A percentile compares a stretch with the other conserved stretches of the same genome.
Conservation (phyloP, 441 rosid species). For the Adansonia gregorii region DNA sequence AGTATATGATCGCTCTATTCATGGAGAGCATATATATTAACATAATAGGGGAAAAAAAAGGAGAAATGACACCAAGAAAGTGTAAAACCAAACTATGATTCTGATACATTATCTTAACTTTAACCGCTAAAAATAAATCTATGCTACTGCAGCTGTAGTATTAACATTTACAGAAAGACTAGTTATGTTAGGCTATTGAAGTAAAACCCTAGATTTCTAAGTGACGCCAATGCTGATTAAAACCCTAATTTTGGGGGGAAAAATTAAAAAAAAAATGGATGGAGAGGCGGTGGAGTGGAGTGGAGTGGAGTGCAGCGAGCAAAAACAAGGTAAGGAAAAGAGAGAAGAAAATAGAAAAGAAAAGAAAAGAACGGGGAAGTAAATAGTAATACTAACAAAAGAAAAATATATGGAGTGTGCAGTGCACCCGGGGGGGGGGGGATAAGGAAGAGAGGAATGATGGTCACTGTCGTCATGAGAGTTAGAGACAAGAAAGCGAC, state of each 20-base stretch:
- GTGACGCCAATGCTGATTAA: not conserved
- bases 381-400: not conserved
- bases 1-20: not conserved
- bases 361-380: not conserved
- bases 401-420: slow-evolving; percentile 3
- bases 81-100: slow-evolving; percentile 30
- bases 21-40: slow-evolving; percentile 25
- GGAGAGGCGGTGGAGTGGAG: not conserved
- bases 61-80: slow-evolving; percentile 28
- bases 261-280: not conserved
- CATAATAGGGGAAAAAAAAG: slow-evolving; percentile 30
- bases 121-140: slow-evolving; percentile 31
- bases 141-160: slow-evolving; percentile 26
- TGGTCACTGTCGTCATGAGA: slow-evolving; percentile 71
- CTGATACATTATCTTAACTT: slow-evolving; percentile 4
- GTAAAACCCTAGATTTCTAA: slow-evolving; percentile 39
- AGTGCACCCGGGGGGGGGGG: not conserved
- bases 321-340: slow-evolving; percentile 21
- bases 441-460: slow-evolving; percentile 31
- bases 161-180: not conserved
- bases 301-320: not conserved
- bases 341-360: slow-evolving; percentile 22
- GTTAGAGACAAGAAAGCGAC: slow-evolving; percentile 74
- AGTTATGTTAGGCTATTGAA: not conserved
- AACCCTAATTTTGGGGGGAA: not conserved